phyloP scores from a whole-genome alignment of 345 rosid species.

The Eucalyptus pauciflora region DNA sequence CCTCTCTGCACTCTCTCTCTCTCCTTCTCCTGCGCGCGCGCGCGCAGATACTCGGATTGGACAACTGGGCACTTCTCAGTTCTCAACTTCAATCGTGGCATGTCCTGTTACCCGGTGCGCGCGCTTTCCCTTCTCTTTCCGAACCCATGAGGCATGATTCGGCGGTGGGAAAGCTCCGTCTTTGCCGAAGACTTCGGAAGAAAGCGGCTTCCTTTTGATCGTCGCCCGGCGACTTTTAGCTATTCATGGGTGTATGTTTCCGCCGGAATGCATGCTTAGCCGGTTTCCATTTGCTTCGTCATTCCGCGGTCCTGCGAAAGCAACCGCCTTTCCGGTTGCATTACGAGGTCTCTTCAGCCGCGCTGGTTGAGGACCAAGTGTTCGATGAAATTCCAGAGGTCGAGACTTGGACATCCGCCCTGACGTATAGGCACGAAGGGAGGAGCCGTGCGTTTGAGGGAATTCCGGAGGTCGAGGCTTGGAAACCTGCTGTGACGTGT shows the following conservation, averaged over 20 bases:
- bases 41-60: not conserved
- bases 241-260: constrained; percentile 11
- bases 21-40: not conserved
- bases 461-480: not conserved
- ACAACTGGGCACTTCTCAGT: not conserved
- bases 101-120: too few relatives aligned
- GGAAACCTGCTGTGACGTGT: not conserved
- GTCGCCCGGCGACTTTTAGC: not conserved
- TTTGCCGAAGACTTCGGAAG: not conserved
- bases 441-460: constrained; percentile 2
- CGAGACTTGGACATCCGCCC: not conserved
- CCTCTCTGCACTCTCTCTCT: not conserved
- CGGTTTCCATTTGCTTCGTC: not conserved
- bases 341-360: constrained; percentile 11
- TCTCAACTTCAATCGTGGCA: not conserved
- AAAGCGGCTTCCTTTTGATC: not conserved
- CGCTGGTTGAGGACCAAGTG: constrained; percentile 14
- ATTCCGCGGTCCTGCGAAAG: not conserved
- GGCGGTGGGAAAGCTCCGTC: not conserved
- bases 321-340: not conserved
- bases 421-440: not conserved
- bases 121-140: too few relatives aligned
- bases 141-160: not conserved
- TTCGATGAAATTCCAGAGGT: constrained; percentile 3
- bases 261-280: not conserved